A percentile compares a stretch with the other conserved stretches of the same genome.
Conservation (phyloP, 805 yeast genomes). For the Barnettozyma sp. region DNA sequence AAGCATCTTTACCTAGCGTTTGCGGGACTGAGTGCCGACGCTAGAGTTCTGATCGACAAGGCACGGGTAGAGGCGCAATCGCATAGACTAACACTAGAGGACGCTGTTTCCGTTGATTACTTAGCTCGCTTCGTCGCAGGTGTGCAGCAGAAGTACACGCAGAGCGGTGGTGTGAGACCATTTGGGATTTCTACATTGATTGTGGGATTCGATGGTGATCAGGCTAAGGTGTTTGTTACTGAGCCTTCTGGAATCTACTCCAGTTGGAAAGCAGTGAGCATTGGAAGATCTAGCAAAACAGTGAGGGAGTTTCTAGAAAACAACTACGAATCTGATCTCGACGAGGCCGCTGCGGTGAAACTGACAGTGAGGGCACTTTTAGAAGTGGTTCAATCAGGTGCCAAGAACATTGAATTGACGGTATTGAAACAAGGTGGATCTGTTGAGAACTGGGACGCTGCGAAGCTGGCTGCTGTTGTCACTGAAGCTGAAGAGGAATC, state of each 20-base stretch:
- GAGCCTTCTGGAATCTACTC: constrained; percentile 97
- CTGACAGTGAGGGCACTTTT: constrained; percentile 80
- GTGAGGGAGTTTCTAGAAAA: constrained; percentile 94
- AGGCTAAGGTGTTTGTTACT: constrained; percentile 84
- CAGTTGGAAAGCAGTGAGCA: constrained; percentile 97
- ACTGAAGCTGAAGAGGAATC: constrained; percentile 83
- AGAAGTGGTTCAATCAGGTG: constrained; percentile 97
- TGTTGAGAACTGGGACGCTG: constrained; percentile 55
- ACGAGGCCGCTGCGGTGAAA: constrained; percentile 65
- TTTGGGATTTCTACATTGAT: constrained; percentile 93
- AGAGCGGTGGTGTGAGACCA: constrained; percentile 97
- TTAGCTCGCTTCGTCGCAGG: constrained; percentile 95
- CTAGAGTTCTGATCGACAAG: constrained; percentile 86
- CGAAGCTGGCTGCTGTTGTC: constrained; percentile 68
- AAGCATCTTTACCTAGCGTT: constrained; percentile 87
- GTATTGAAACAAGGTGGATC: constrained; percentile 67
- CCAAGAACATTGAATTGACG: constrained; percentile 90
- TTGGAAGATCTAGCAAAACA: constrained; percentile 91
- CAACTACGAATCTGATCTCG: constrained; percentile 57
- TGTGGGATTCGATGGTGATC: constrained; percentile 89
- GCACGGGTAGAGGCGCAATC: constrained; percentile 97
- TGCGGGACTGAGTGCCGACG: constrained; percentile 98
- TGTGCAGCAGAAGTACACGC: constrained; percentile 93
- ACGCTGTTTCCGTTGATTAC: constrained; percentile 86
- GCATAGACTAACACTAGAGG: constrained; percentile 88